Conservation (phyloP, 2,329 filamentous ascomycete species). For the Paraphaeosphaeria sporulosa region DNA sequence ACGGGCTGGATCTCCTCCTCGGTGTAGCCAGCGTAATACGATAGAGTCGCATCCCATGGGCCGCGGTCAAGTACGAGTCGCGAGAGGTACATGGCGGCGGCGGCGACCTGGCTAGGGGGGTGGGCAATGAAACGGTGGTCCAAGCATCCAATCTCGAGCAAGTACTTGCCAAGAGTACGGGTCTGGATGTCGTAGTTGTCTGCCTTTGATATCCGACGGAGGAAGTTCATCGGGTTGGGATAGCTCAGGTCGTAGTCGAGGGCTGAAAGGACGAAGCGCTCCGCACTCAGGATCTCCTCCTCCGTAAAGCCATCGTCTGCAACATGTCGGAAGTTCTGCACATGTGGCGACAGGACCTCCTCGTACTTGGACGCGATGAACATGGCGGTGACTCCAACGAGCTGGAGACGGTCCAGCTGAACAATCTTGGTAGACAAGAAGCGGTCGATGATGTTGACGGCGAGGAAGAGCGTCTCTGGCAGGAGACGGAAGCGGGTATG, state of each 20-base stretch:
- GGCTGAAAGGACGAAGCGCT: conserved; percentile 89
- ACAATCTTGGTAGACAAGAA: conserved; percentile 96
- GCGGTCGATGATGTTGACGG: conserved; percentile 97
- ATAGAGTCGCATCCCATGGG: conserved; percentile 81
- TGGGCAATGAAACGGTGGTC: conserved; percentile 94
- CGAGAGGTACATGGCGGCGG: conserved; percentile 92
- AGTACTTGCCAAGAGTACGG: conserved; percentile 94
- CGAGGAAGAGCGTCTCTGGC: conserved; percentile 94
- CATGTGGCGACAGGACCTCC: conserved; percentile 95
- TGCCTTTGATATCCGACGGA: conserved; percentile 97
- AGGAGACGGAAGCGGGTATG: conserved; percentile 96
- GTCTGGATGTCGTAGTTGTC: conserved; percentile 99
- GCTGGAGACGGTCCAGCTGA: conserved; percentile 91
- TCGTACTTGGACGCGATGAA: conserved; percentile 99
- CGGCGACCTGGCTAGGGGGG: conserved; percentile 87
- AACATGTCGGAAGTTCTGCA: conserved; percentile 95
- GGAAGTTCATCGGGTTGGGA: conserved; percentile 99
- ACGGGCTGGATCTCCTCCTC: conserved; percentile 94
- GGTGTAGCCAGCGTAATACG: conserved; percentile 91
- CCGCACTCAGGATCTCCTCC: conserved; percentile 94
- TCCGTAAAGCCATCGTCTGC: conserved; percentile 96
- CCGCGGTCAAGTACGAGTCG: conserved; percentile 90
- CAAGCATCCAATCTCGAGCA: conserved; percentile 95
- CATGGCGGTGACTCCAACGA: conserved; percentile 98
- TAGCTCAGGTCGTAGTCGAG: conserved; percentile 98